Evolutionary conservation across 257 asterid genomes (phyloP), one percentile per base, ranked within the genome.

Genomic region (Leonotis leonurus): DNA sequence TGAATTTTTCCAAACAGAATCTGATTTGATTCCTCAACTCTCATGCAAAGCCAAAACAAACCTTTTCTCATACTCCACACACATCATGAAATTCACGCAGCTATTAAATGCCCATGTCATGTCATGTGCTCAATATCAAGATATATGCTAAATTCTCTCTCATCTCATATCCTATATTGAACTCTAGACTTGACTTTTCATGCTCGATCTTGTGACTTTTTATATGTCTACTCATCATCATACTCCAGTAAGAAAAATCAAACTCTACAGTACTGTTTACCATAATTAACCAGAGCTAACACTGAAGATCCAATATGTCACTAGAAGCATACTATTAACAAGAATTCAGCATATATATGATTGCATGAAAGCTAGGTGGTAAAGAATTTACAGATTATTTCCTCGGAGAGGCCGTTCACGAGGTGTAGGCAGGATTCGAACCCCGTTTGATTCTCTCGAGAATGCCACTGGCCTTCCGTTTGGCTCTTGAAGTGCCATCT

Each of bases 401-500:
- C 66, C 62, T 52, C 53, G 20, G 24, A 33, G 8, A 17, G 37
- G 63, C 46, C 65, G 11, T 40, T 80, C 78, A 83, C 6, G 99
- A 82, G 11, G 99, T 84, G 49, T 86, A 85, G 18, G 83, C 81
- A 24, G 71, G 73, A 62, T 74, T 66, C 65, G 56, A 56, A 8
- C 70, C 63, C 68, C 88, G 56, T 20, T 76, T 83, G 52, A 91
- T 74, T 66, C 94, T 81, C 60, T 84, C 95, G 2, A 91, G 95
- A 52, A 91, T 80, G 73, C 77, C 78, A 35, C 68, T 69, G 5
- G 96, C 96, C 80, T 88, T 91, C 63, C 98, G 82, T 81, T 80
- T 85, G 7, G 99, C 96, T 60, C 99, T 73, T 2, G 97, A 83
- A n/a, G 90, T 86, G 26, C 98, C 98, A 51, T 88, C 77, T 60